Percentiles rank a stretch among this genome's conserved stretches.
phyloP scores from a whole-genome alignment of 345 rosid species.

The Cardiospermum halicacabum region DNA sequence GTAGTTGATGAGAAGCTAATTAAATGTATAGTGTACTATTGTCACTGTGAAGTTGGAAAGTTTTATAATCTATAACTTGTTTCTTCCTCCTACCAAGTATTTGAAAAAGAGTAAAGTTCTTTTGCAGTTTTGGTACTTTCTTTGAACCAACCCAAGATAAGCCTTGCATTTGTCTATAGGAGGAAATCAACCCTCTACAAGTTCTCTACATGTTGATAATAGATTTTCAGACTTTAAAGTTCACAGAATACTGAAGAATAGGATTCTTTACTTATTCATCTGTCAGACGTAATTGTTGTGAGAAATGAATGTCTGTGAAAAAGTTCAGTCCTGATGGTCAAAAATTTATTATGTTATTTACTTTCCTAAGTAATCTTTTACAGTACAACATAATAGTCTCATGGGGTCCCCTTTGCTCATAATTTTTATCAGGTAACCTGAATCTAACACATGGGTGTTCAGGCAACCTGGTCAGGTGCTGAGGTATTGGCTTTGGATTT shows the following conservation, averaged over 20 bases:
- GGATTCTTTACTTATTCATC: not conserved
- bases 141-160: too few relatives aligned
- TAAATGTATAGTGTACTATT: not conserved
- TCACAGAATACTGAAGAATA: not conserved
- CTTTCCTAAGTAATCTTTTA: not conserved
- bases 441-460: not conserved
- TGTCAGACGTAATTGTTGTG: not conserved
- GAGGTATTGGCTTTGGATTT: conserved; percentile 11
- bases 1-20: not conserved
- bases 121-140: not conserved
- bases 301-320: not conserved
- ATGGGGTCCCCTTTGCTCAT: not conserved
- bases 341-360: not conserved
- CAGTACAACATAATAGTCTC: not conserved
- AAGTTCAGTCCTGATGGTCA: not conserved
- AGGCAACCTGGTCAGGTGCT: conserved; percentile 12
- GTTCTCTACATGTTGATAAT: not conserved
- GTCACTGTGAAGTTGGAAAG: not conserved
- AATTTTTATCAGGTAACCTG: not conserved
- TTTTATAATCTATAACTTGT: not conserved
- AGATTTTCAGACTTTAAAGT: not conserved
- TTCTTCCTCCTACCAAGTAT: not conserved
- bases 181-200: not conserved
- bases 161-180: too few relatives aligned
- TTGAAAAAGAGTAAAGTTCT: not conserved